Base-by-base conservation (phyloP, 2,329 filamentous ascomycete species). In the Drechslera avenae region DNA sequence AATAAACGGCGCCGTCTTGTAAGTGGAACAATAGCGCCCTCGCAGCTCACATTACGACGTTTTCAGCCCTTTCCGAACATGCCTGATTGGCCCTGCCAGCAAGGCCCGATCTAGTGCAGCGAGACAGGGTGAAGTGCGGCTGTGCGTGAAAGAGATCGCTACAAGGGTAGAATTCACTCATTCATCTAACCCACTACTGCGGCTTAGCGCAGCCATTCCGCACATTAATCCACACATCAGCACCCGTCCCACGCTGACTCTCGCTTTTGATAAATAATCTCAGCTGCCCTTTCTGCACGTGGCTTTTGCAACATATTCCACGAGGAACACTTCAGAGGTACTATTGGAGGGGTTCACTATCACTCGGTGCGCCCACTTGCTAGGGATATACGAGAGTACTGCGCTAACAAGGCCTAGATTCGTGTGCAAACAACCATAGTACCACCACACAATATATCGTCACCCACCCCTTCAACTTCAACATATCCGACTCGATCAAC, bases 341-440 rank as follows among this genome's bases (percentile, higher is more conserved):
- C 48, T 37, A 47, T 47, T 52, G 42, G 41, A 46, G 42, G 36
- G 33, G 14, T 28, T 43, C 14, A 7, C 21, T 34, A 5, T 39
- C 23, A 18, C 48, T 13, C 9, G 23, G 31, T 36, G 40, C 30
- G 21, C 37, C 41, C 36, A 31, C 26, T 23, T 37, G 32, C 31
- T 16, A 26, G n/a, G 18, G 6, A 39, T 32, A 30, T 46, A 54
- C 46, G 40, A 46, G 31, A 35, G 28, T 31, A 21, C 10, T 10
- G 36, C 50, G 46, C 50, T 54, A 54, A 54, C 41, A 36, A 41
- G 33, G 50, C 30, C 50, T 54, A 54, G 50, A 54, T 54, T 10
- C 12, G 17, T 14, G 31, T 18, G 23, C 46, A 46, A 37, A 40
- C 37, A 35, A 50, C 16, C 23, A 50, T 40, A 40, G 26, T 35